Evolutionary conservation across 768 basidiomycete genomes (phyloP).

Genomic region (Symmetrospora coprosmae): DNA sequence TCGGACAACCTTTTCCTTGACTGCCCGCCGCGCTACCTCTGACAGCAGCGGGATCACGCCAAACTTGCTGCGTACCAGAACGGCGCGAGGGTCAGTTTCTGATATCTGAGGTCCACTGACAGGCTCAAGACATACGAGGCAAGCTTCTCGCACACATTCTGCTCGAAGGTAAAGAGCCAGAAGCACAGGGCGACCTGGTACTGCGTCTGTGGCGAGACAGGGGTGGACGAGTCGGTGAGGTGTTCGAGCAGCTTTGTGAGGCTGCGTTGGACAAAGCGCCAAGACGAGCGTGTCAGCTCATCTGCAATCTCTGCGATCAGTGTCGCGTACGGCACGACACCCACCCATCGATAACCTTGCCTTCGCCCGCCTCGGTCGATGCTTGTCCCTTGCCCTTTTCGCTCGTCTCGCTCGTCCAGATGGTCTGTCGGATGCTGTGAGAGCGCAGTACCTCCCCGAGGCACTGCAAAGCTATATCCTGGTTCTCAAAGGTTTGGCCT

Average conservation of each 20-base stretch:
- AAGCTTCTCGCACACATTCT: constrained; percentile 65
- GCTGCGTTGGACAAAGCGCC: constrained; percentile 39
- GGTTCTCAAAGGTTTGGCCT: constrained; percentile 36
- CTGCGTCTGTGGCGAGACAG: constrained; percentile 57
- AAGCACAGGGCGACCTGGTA: constrained; percentile 87
- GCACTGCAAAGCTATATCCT: constrained; percentile 82
- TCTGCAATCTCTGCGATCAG: not conserved
- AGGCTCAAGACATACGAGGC: constrained; percentile 59
- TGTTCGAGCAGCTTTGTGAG: constrained; percentile 70
- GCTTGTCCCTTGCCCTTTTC: constrained; percentile 16
- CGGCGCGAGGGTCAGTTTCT: not conserved
- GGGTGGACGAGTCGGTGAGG: constrained; percentile 41
- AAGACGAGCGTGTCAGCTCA: not conserved
- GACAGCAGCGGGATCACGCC: constrained; percentile 75
- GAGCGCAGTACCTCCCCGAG: constrained; percentile 69
- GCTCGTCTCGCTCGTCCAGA: constrained; percentile 49
- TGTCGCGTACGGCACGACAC: constrained; percentile 22
- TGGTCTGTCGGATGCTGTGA: constrained; percentile 61
- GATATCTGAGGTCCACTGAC: not conserved
- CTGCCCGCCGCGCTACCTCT: constrained; percentile 69
- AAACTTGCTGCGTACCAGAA: constrained; percentile 50
- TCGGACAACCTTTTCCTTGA: constrained; percentile 93
- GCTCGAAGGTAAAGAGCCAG: constrained; percentile 87
- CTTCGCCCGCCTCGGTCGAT: not conserved
- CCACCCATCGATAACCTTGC: constrained; percentile 52